A percentile compares a stretch with the other conserved stretches of the same genome.
Evolutionary conservation across 495 filamentous ascomycete species (phyloP).

Genomic region (Cairneyella variabilis): DNA sequence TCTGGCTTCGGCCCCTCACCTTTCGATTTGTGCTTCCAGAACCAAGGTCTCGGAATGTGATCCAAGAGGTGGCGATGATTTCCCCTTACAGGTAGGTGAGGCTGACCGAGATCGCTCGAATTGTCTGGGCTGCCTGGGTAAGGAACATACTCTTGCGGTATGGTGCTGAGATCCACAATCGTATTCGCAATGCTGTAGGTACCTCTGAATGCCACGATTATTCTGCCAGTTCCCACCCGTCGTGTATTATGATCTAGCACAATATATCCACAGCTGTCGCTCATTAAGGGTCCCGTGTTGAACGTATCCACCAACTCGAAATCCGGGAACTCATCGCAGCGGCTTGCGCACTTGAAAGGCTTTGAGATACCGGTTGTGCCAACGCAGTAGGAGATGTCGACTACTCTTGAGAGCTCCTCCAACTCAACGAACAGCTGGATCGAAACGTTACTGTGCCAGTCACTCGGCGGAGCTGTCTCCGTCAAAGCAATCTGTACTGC

Average conservation of each 20-base stretch:
- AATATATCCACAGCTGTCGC: constrained; percentile 92
- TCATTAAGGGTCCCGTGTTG: constrained; percentile 83
- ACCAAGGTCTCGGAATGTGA: neutral
- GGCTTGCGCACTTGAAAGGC: constrained; percentile 82
- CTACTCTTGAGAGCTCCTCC: constrained; percentile 79
- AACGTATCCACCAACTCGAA: constrained; percentile 82
- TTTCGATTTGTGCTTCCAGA: neutral
- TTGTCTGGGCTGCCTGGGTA: constrained; percentile 55
- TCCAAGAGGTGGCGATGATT: neutral
- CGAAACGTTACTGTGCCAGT: constrained; percentile 46
- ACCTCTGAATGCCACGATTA: constrained; percentile 91
- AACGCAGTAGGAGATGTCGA: constrained; percentile 95
- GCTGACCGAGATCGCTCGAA: neutral
- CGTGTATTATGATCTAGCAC: constrained; percentile 65
- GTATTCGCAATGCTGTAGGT: constrained; percentile 92
- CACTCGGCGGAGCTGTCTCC: constrained; percentile 1
- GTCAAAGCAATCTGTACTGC: neutral
- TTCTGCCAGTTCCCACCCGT: constrained; percentile 31
- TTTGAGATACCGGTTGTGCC: constrained; percentile 70
- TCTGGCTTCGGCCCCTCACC: constrained; percentile 22
- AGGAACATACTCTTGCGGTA: constrained; percentile 86
- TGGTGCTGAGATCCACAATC: constrained; percentile 79
- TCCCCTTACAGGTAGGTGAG: neutral
- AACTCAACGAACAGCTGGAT: constrained; percentile 69
- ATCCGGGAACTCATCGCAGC: constrained; percentile 73